Evolutionary conservation across 129 eudicot genomes (phyloP).

Genomic region (Mikania micrantha): DNA sequence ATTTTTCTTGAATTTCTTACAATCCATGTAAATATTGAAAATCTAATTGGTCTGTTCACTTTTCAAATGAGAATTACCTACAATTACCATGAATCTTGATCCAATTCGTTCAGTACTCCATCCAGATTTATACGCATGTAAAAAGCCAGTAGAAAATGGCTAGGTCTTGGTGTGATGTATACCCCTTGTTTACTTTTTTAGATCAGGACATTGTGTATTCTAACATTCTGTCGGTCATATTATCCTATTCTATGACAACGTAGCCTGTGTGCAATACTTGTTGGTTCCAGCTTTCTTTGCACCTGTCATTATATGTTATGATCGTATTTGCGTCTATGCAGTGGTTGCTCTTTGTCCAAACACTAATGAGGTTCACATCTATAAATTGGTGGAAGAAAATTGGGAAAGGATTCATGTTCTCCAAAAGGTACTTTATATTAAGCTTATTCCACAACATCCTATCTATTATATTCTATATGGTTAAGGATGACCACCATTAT

Average conservation of each 20-base stretch:
- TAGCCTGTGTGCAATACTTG: conserved; percentile 4
- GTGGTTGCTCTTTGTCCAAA: conserved; percentile 98
- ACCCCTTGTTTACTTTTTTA: background rate
- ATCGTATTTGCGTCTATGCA: conserved; percentile 22
- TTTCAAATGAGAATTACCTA: background rate
- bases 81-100: conserved; percentile 6
- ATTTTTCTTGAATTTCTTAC: background rate
- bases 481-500: background rate
- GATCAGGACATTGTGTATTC: conserved; percentile 5
- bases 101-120: conserved; percentile 2
- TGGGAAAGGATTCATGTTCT: conserved; percentile 96
- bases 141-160: conserved; percentile 7
- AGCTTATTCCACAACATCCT: background rate
- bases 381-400: conserved; percentile 51
- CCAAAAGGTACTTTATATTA: conserved; percentile 62
- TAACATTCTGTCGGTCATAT: background rate
- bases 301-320: conserved; percentile 8
- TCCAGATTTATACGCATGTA: background rate
- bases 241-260: conserved; percentile 15
- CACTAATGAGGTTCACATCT: conserved; percentile 83
- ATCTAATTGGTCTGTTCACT: background rate
- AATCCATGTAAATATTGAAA: conserved; percentile 8
- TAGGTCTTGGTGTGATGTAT: background rate
- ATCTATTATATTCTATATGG: background rate
- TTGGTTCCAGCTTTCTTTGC: background rate